phyloP scores from a whole-genome alignment of 2,329 filamentous ascomycete genomes.

The Cladobotryum protrusum region DNA sequence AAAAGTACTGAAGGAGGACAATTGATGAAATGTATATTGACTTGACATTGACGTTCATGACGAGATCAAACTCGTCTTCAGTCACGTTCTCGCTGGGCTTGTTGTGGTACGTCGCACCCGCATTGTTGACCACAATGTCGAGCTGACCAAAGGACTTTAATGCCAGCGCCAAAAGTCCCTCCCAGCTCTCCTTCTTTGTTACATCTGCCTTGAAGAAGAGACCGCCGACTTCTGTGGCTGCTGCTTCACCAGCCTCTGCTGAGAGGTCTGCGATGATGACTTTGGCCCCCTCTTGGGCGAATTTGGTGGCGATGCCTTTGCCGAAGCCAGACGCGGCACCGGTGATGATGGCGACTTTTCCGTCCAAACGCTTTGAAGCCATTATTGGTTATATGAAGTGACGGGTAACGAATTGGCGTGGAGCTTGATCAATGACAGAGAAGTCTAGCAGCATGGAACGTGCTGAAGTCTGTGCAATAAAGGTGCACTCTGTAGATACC shows the following conservation, averaged over 20 bases:
- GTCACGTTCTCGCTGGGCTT: conserved; percentile 59
- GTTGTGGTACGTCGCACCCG: conserved; percentile 52
- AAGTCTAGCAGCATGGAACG: no score
- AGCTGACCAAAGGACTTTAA: conserved; percentile 43
- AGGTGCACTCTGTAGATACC: no score
- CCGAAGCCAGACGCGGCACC: conserved; percentile 60
- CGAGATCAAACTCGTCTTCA: conserved; percentile 58
- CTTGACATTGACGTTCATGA: conserved; percentile 65
- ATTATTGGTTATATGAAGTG: not conserved
- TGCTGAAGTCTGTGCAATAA: no score
- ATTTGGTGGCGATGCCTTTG: conserved; percentile 53
- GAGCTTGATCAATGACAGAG: no score
- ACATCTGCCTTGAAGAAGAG: conserved; percentile 43
- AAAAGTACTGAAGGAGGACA: conserved; percentile 54
- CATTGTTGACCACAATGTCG: conserved; percentile 57
- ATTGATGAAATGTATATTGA: conserved; percentile 55
- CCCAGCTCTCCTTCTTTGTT: conserved; percentile 48
- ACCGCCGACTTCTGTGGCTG: conserved; percentile 39
- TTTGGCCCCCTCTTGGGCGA: conserved; percentile 52
- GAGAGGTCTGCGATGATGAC: conserved; percentile 59
- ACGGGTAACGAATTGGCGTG: no score
- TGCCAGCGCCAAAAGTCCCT: conserved; percentile 38
- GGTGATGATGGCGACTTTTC: conserved; percentile 39
- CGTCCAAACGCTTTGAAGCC: conserved; percentile 25
- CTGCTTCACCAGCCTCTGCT: conserved; percentile 41